These are phyloP conservation scores for Cardamine occulta DNA, from an alignment of 345 rosid genomes.

Conservation along the genomic window DNA sequence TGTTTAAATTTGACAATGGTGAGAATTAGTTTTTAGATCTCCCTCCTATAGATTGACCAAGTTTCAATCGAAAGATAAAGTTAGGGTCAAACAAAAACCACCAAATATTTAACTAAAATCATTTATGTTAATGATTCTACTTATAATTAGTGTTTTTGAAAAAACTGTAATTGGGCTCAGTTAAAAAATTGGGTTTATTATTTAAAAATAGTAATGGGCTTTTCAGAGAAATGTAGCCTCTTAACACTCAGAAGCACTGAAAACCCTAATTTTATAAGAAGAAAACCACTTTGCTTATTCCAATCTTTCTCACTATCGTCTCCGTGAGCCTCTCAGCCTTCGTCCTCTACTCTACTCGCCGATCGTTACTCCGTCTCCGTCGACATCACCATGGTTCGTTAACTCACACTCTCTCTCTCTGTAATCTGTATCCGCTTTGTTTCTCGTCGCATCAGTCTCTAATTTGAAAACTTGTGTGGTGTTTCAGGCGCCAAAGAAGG, in stretches of 20 bases:
- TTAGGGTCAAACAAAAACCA: too few relatives aligned
- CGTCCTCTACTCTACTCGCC: neutral
- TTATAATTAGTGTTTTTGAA: too few relatives aligned
- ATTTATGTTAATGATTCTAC: too few relatives aligned
- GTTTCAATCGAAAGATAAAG: too few relatives aligned
- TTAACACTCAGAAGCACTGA: conserved; percentile 2
- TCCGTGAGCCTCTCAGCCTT: conserved; percentile 13
- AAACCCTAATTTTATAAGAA: conserved; percentile 39
- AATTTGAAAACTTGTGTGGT: neutral
- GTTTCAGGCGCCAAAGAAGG: conserved; percentile 61
- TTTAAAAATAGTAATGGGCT: conserved; percentile 18
- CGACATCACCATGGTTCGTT: conserved; percentile 30
- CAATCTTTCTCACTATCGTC: conserved; percentile 3
- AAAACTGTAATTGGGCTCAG: neutral
- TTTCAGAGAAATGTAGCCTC: neutral
- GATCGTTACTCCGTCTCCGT: conserved; percentile 23
- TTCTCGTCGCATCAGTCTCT: neutral
- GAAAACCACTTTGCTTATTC: neutral
- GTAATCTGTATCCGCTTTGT: neutral
- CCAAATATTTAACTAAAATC: too few relatives aligned
- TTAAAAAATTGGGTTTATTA: neutral
- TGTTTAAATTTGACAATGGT: too few relatives aligned
- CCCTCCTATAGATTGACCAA: too few relatives aligned
- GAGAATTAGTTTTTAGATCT: too few relatives aligned
- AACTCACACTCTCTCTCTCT: neutral